A percentile compares a stretch with the other conserved stretches of the same genome.
Conservation (phyloP, 78 protist species). For the Isochrysis galbana region DNA sequence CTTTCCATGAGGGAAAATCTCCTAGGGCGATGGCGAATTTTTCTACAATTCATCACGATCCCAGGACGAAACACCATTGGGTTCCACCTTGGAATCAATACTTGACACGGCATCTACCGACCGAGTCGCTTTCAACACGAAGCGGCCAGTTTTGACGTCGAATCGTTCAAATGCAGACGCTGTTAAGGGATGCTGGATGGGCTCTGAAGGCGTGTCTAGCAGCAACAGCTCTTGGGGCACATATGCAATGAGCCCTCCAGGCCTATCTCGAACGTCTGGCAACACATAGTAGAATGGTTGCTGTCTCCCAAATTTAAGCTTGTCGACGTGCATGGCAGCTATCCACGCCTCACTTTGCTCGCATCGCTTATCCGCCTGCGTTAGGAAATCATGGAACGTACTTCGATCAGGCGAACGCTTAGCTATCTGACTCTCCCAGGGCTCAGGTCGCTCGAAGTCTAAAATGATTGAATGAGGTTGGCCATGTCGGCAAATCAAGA, state of each 20-base stretch:
- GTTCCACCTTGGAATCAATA: too few relatives aligned
- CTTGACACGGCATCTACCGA: neutral
- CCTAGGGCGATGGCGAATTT: too few relatives aligned
- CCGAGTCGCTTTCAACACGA: neutral
- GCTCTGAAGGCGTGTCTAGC: neutral
- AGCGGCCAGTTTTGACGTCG: neutral
- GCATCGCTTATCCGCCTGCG: neutral
- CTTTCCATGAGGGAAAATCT: too few relatives aligned
- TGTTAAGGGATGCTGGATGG: neutral
- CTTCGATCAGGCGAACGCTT: too few relatives aligned
- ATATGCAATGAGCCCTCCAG: neutral
- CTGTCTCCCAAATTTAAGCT: neutral
- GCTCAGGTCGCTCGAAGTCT: too few relatives aligned
- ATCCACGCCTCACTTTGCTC: neutral
- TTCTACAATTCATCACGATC: too few relatives aligned
- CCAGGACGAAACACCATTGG: too few relatives aligned
- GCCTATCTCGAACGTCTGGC: neutral
- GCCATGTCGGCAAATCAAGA: too few relatives aligned
- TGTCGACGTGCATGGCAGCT: neutral
- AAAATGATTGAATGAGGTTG: too few relatives aligned
- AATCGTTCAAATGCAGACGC: neutral
- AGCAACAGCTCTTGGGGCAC: neutral
- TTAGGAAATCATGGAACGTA: too few relatives aligned
- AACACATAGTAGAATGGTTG: conserved; percentile 5
- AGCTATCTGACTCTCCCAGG: too few relatives aligned